phyloP scores from a whole-genome alignment of 345 rosid genomes.

The Rhizophora mangle region DNA sequence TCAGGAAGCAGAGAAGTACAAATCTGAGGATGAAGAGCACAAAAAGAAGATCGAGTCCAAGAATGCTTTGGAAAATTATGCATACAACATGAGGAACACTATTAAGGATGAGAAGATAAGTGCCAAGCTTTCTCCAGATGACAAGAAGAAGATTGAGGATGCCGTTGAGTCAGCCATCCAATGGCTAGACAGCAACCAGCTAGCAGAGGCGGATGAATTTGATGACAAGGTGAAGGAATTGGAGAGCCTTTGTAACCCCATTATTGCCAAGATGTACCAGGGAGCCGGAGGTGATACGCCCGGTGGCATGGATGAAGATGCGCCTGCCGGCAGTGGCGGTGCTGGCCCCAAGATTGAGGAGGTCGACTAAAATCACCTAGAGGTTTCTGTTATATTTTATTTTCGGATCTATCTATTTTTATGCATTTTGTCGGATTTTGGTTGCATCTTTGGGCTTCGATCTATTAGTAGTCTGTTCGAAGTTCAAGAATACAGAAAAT shows the following conservation, averaged over 20 bases:
- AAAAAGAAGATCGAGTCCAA: slow-evolving; percentile 25
- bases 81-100: slow-evolving; percentile 27
- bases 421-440: no score
- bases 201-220: slow-evolving; percentile 42
- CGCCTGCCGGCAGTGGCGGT: slow-evolving; percentile 14
- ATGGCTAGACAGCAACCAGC: slow-evolving; percentile 37
- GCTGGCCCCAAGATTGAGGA: slow-evolving; percentile 28
- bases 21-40: slow-evolving; percentile 25
- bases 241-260: slow-evolving; percentile 80
- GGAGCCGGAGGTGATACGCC: slow-evolving; percentile 16
- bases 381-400: no score
- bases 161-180: slow-evolving; percentile 16
- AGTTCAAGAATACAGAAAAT: no score
- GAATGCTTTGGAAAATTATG: slow-evolving; percentile 21
- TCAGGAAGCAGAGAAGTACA: slow-evolving; percentile 24
- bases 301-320: slow-evolving; percentile 20
- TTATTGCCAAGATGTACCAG: slow-evolving; percentile 66
- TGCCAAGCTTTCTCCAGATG: slow-evolving; percentile 14
- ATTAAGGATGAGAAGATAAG: slow-evolving; percentile 21
- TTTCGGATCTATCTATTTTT: not conserved
- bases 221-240: slow-evolving; percentile 77
- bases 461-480: no score
- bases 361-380: slow-evolving; percentile 9
- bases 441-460: no score
- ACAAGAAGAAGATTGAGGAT: slow-evolving; percentile 23